Percentiles rank a stretch among this genome's conserved stretches.
phyloP scores from a whole-genome alignment of 2,329 filamentous ascomycete species.

The Neopestalotiopsis sp. region DNA sequence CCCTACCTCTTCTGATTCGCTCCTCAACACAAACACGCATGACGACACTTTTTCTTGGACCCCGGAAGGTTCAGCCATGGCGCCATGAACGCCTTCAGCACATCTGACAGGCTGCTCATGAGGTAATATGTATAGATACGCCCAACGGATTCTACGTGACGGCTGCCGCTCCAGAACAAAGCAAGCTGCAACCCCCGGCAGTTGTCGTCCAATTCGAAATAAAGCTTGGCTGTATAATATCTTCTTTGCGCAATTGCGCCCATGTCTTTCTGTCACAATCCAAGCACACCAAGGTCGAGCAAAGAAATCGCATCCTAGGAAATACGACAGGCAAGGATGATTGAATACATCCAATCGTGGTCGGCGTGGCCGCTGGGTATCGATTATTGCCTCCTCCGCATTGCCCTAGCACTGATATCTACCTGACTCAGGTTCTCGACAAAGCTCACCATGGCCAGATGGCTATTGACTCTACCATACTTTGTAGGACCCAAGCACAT shows the following conservation, averaged over 20 bases:
- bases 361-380: neutral
- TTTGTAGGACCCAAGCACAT: neutral
- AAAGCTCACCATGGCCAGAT: slow-evolving; percentile 1
- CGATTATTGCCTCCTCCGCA: slow-evolving; percentile 1
- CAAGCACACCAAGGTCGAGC: neutral
- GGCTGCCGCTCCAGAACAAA: neutral
- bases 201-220: neutral
- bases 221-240: neutral
- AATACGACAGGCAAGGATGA: neutral
- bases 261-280: neutral
- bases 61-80: slow-evolving; percentile 7
- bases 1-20: slow-evolving; percentile 1
- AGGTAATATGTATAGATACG: neutral
- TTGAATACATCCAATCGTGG: neutral
- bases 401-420: neutral
- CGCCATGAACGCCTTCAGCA: neutral
- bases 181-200: neutral
- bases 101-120: slow-evolving; percentile 7
- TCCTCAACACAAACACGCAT: neutral
- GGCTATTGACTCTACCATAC: slow-evolving; percentile 1
- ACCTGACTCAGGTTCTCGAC: neutral
- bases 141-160: neutral
- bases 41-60: slow-evolving; percentile 3
- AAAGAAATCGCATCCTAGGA: neutral
- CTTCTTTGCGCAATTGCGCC: neutral